Percentiles rank a stretch among this genome's conserved stretches.
Evolutionary conservation across 2,329 filamentous ascomycete species (phyloP).

Genomic region (Pestalotiopsis sp.): DNA sequence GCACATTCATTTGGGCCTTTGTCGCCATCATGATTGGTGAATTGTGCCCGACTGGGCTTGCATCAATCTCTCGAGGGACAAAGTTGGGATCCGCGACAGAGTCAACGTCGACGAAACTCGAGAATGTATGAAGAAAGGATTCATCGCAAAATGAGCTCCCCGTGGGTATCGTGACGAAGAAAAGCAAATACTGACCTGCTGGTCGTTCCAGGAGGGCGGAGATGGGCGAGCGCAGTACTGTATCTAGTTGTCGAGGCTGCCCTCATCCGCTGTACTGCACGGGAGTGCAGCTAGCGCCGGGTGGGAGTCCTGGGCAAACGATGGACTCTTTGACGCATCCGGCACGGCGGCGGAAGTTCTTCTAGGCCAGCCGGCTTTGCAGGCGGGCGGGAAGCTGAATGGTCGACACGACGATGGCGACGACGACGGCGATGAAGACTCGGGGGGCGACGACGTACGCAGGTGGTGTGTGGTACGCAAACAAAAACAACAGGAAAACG

Average conservation of each 20-base stretch:
- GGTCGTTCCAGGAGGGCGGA: background rate
- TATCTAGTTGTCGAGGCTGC: background rate
- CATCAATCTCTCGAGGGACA: background rate
- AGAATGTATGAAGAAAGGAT: background rate
- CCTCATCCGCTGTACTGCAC: constrained; percentile 3
- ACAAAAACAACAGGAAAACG: background rate
- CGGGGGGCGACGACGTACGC: background rate
- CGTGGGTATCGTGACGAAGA: background rate
- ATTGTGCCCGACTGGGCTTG: background rate
- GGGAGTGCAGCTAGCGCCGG: constrained; percentile 1
- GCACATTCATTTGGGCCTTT: background rate
- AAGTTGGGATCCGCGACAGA: background rate
- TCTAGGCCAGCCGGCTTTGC: constrained; percentile 1
- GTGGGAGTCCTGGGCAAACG: background rate
- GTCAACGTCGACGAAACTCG: background rate
- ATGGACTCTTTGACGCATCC: background rate
- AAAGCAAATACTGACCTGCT: constrained; percentile 3
- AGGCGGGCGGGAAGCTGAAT: background rate
- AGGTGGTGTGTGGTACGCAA: background rate
- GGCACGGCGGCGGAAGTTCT: background rate
- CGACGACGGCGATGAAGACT: background rate
- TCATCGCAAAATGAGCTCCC: background rate
- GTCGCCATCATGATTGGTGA: background rate
- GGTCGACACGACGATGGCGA: background rate
- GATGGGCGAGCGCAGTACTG: background rate